phyloP scores from a whole-genome alignment of 1,284 basidiomycete genomes.

The Xerocomus minutiporus region DNA sequence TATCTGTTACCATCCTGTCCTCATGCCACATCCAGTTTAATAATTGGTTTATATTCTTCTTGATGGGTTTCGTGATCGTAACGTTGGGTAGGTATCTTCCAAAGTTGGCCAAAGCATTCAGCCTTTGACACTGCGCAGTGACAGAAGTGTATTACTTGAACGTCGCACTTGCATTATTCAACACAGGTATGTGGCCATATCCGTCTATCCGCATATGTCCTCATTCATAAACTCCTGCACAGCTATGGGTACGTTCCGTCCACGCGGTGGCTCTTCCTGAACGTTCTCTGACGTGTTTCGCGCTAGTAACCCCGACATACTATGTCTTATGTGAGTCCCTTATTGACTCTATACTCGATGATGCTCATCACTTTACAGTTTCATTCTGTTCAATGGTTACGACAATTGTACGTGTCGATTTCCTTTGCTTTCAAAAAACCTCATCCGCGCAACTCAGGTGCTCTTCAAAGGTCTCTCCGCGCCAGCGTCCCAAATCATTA shows the following conservation, averaged over 20 bases:
- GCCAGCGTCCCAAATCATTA: conserved; percentile 72
- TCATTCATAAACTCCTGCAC: conserved; percentile 22
- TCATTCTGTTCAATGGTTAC: conserved; percentile 82
- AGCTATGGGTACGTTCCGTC: conserved; percentile 66
- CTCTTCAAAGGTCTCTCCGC: conserved; percentile 90
- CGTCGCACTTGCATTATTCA: conserved; percentile 94
- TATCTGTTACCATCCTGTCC: not conserved
- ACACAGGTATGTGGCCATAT: conserved; percentile 58
- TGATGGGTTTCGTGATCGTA: conserved; percentile 79
- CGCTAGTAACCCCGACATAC: conserved; percentile 79
- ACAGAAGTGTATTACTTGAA: conserved; percentile 96
- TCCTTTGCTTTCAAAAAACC: conserved; percentile 8
- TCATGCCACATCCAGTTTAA: conserved; percentile 49
- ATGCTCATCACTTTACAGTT: conserved; percentile 21
- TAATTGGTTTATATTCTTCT: conserved; percentile 84
- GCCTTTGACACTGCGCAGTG: conserved; percentile 41
- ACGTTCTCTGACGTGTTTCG: conserved; percentile 12
- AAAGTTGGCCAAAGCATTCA: conserved; percentile 13
- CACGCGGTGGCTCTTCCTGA: conserved; percentile 8
- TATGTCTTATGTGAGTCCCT: conserved; percentile 69
- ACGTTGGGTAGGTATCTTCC: conserved; percentile 60
- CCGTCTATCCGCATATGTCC: not conserved
- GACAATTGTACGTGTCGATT: conserved; percentile 54
- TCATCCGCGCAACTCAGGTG: conserved; percentile 42
- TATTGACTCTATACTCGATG: not conserved